phyloP scores from a whole-genome alignment of 139 green algal genomes.

The Tetraselmis chui region DNA sequence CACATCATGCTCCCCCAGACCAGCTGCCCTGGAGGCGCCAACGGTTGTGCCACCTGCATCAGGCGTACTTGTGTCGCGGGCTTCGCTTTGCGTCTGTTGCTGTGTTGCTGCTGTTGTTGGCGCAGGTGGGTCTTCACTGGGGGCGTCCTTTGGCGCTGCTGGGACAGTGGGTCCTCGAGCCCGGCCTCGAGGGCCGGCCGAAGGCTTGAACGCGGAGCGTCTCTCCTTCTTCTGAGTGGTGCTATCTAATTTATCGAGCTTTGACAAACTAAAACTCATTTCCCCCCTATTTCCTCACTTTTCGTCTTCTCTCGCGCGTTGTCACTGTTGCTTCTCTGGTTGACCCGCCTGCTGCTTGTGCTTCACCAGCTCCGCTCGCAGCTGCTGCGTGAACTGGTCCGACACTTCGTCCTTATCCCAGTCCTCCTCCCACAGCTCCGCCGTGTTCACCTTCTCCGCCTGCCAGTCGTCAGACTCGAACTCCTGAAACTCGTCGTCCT shows the following conservation, averaged over 20 bases:
- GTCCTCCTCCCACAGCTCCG: conserved; percentile 28
- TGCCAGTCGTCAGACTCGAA: conserved; percentile 12
- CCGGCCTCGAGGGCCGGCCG: too few species aligned
- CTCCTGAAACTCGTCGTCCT: conserved; percentile 19
- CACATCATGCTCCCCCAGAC: too few species aligned
- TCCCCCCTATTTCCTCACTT: too few species aligned
- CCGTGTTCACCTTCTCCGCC: conserved; percentile 8
- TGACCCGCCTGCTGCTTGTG: background rate
- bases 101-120: too few species aligned
- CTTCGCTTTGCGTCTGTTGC: too few species aligned
- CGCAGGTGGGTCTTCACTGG: too few species aligned
- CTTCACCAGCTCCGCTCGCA: conserved; percentile 15
- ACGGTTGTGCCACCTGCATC: too few species aligned
- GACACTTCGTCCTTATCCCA: conserved; percentile 18
- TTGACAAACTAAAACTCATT: background rate
- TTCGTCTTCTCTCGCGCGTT: too few species aligned
- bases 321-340: too few species aligned
- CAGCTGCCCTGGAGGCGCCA: too few species aligned
- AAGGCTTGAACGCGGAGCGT: background rate
- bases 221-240: background rate
- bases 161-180: background rate
- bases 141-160: background rate
- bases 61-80: too few species aligned
- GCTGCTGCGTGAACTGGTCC: conserved; percentile 25
- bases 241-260: background rate